phyloP scores from a whole-genome alignment of 768 basidiomycete genomes.

The Agaricus blazei region DNA sequence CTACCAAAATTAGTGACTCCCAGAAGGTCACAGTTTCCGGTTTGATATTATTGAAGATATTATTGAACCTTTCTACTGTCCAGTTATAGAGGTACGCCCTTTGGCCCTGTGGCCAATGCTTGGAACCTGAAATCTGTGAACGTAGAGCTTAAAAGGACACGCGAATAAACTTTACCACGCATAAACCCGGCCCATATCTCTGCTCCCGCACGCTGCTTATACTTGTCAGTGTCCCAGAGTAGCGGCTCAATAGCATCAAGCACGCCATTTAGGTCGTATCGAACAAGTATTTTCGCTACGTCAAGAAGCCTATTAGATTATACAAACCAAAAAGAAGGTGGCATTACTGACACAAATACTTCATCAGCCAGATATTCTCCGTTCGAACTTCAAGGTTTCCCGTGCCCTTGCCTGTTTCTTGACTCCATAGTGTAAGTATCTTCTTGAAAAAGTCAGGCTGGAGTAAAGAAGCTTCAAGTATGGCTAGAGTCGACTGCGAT shows the following conservation, averaged over 20 bases:
- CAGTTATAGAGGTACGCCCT: constrained; percentile 66
- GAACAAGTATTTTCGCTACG: constrained; percentile 65
- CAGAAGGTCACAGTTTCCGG: constrained; percentile 81
- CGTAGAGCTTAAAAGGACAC: background rate
- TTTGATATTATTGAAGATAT: constrained; percentile 70
- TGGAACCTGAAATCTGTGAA: constrained; percentile 48
- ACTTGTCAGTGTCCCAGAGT: constrained; percentile 65
- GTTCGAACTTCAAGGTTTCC: constrained; percentile 51
- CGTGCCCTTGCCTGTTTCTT: constrained; percentile 65
- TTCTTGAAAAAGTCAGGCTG: constrained; percentile 55
- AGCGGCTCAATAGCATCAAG: constrained; percentile 56
- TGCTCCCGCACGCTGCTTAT: constrained; percentile 76
- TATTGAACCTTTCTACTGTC: constrained; percentile 55
- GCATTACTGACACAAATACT: constrained; percentile 29
- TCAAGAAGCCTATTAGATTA: background rate
- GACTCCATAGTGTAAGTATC: constrained; percentile 65
- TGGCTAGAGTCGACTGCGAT: constrained; percentile 46
- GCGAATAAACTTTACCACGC: constrained; percentile 45
- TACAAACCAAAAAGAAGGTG: background rate
- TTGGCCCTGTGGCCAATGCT: constrained; percentile 68
- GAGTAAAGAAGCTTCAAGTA: constrained; percentile 42
- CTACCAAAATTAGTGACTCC: constrained; percentile 60
- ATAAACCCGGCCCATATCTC: constrained; percentile 66
- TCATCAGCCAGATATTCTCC: constrained; percentile 38
- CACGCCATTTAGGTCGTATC: constrained; percentile 44